Evolutionary conservation across 2,329 filamentous ascomycete genomes (phyloP).

Genomic region (Raffaelea arxii): DNA sequence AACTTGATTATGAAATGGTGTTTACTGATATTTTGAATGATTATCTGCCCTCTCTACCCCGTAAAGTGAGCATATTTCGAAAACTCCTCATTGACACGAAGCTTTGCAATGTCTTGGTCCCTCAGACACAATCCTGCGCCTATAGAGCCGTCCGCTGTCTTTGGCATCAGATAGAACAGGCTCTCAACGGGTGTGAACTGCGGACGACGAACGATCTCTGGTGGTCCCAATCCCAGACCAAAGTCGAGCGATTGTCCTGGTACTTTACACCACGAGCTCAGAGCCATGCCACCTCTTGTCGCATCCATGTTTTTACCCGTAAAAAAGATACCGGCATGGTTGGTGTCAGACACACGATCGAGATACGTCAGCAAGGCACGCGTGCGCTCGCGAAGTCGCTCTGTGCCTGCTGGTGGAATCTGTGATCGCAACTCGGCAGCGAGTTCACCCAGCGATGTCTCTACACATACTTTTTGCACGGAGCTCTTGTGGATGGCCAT

Average conservation of each 20-base stretch:
- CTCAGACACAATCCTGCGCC: conserved; percentile 3
- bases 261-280: conserved; percentile 45
- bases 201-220: conserved; percentile 37
- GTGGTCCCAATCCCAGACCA: conserved; percentile 31
- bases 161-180: conserved; percentile 36
- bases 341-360: conserved; percentile 11
- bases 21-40: too few species aligned
- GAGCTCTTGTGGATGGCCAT: conserved; percentile 29
- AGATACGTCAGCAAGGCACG: background rate
- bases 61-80: too few species aligned
- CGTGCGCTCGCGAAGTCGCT: conserved; percentile 23
- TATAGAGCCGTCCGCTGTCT: conserved; percentile 1
- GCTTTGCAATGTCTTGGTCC: conserved; percentile 3
- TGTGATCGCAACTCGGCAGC: conserved; percentile 28
- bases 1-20: too few species aligned
- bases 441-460: conserved; percentile 13
- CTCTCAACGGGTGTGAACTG: conserved; percentile 34
- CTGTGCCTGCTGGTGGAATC: conserved; percentile 26
- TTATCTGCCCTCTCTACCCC: too few species aligned
- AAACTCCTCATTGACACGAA: background rate
- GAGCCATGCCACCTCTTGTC: conserved; percentile 31
- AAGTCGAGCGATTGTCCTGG: conserved; percentile 37
- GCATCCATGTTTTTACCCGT: conserved; percentile 23
- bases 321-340: conserved; percentile 25
- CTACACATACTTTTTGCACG: conserved; percentile 16